These are phyloP conservation scores for Saccharomycopsis crataegensis DNA, from an alignment of 1,139 yeast species.

Conservation along the genomic window DNA sequence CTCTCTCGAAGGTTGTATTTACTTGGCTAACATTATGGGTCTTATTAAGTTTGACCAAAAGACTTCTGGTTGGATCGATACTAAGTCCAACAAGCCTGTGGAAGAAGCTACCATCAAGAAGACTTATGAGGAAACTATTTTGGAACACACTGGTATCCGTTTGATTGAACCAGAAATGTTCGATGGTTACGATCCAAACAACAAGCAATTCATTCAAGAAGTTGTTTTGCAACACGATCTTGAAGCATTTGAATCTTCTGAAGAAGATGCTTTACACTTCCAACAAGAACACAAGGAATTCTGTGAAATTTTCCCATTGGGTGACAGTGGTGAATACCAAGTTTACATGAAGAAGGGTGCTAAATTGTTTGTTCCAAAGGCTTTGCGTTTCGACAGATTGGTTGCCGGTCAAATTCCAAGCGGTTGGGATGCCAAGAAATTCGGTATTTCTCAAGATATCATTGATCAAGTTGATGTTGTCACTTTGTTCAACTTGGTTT, in stretches of 20 bases:
- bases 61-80: conserved; percentile 95
- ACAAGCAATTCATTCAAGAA: conserved; percentile 90
- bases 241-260: conserved; percentile 91
- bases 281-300: conserved; percentile 89
- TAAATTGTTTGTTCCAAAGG: conserved; percentile 85
- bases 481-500: conserved; percentile 84
- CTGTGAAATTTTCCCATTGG: conserved; percentile 86
- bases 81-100: conserved; percentile 86
- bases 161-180: conserved; percentile 93
- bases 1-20: conserved; percentile 97
- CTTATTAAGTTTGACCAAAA: conserved; percentile 77
- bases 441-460: conserved; percentile 92
- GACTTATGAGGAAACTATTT: conserved; percentile 80
- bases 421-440: conserved; percentile 94
- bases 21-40: conserved; percentile 99
- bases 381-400: conserved; percentile 86
- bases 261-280: conserved; percentile 93
- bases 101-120: conserved; percentile 90
- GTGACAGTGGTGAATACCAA: conserved; percentile 86
- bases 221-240: conserved; percentile 92
- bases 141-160: conserved; percentile 94
- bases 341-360: conserved; percentile 92
- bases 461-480: conserved; percentile 93
- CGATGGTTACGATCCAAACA: conserved; percentile 87
- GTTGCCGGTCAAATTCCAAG: conserved; percentile 99